These are phyloP conservation scores for Verbascum thapsus DNA, from an alignment of 257 asterid genomes.

Conservation along the genomic window DNA sequence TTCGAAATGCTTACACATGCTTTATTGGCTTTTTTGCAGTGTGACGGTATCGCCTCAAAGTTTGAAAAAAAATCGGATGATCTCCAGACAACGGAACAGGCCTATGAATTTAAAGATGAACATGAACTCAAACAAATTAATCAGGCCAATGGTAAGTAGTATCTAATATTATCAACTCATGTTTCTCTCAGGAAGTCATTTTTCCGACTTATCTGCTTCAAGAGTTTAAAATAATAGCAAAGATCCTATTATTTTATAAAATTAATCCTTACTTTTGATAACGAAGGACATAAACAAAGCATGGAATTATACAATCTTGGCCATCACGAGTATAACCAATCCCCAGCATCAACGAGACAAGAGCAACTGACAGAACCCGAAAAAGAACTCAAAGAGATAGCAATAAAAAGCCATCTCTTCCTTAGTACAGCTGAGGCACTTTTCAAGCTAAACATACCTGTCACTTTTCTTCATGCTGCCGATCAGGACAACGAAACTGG, in stretches of 20 bases:
- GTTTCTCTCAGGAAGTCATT: no score
- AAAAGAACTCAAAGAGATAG: slow-evolving; percentile 63
- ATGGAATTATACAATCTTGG: slow-evolving; percentile 14
- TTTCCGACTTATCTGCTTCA: not conserved
- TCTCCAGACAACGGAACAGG: slow-evolving; percentile 32
- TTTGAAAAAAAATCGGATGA: slow-evolving; percentile 29
- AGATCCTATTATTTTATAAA: no score
- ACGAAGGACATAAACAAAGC: slow-evolving; percentile 39
- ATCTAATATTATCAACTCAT: slow-evolving; percentile 23
- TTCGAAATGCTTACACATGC: slow-evolving; percentile 24
- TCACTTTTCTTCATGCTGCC: slow-evolving; percentile 52
- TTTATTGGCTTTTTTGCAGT: slow-evolving; percentile 47
- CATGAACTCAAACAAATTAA: slow-evolving; percentile 38
- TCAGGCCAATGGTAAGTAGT: slow-evolving; percentile 38
- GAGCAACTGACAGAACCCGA: slow-evolving; percentile 71
- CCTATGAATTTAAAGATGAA: slow-evolving; percentile 26
- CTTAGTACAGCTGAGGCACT: slow-evolving; percentile 81
- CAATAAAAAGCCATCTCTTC: slow-evolving; percentile 62
- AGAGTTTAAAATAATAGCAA: no score
- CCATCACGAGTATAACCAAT: slow-evolving; percentile 23
- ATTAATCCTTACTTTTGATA: no score
- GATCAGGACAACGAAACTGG: slow-evolving; percentile 44
- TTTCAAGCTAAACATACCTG: slow-evolving; percentile 77
- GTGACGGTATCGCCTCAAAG: no score
- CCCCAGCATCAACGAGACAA: slow-evolving; percentile 23